Conservation (phyloP, 2,329 filamentous ascomycete genomes). For the Xylaria sp. region DNA sequence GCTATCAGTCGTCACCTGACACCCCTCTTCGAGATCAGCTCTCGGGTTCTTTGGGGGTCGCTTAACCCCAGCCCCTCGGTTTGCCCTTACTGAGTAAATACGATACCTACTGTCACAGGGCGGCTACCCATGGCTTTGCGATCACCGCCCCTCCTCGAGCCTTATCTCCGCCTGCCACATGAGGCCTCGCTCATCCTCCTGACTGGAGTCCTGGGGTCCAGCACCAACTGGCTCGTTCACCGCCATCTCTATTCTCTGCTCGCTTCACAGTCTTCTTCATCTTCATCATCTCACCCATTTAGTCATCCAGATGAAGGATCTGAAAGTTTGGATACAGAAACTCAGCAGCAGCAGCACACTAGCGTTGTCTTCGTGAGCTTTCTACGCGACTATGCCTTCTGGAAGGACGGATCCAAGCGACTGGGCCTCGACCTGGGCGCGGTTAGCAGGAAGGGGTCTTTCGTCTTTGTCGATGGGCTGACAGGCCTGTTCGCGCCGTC, state of each 20-base stretch:
- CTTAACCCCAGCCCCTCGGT: background rate
- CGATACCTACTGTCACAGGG: background rate
- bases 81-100: background rate
- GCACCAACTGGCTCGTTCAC: conserved; percentile 73
- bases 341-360: conserved; percentile 51
- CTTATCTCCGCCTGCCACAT: conserved; percentile 69
- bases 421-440: conserved; percentile 78
- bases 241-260: conserved; percentile 65
- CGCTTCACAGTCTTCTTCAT: conserved; percentile 29
- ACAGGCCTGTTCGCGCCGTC: conserved; percentile 62
- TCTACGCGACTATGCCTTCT: conserved; percentile 80
- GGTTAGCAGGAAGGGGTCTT: conserved; percentile 66
- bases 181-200: conserved; percentile 72
- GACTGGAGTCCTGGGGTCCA: conserved; percentile 73
- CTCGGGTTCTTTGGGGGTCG: background rate
- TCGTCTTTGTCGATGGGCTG: conserved; percentile 82
- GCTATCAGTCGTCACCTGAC: conserved; percentile 19
- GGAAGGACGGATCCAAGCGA: conserved; percentile 76
- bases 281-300: conserved; percentile 23
- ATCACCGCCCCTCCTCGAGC: conserved; percentile 72
- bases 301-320: conserved; percentile 20
- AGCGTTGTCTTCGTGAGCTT: conserved; percentile 85
- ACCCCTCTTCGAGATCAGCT: conserved; percentile 4
- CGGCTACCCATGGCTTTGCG: conserved; percentile 57
- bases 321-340: conserved; percentile 31